phyloP scores from a whole-genome alignment of 306 rosid species.

The Psophocarpus tetragonolobus region DNA sequence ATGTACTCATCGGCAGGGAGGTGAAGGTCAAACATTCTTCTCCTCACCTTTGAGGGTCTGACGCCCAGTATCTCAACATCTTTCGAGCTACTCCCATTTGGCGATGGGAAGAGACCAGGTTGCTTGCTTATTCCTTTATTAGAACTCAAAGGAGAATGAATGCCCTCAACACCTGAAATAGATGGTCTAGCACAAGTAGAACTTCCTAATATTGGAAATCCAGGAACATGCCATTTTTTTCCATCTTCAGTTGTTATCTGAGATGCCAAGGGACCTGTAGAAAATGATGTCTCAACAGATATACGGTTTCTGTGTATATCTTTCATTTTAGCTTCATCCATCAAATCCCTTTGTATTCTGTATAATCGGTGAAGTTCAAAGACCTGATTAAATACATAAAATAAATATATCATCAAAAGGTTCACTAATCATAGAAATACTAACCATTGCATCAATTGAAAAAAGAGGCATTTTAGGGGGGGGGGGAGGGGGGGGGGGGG shows the following conservation, averaged over 20 bases:
- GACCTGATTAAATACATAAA: constrained; percentile 58
- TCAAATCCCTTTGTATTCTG: constrained; percentile 85
- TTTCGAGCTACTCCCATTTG: constrained; percentile 67
- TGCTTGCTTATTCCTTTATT: constrained; percentile 51
- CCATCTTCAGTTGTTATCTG: constrained; percentile 62
- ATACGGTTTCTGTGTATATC: constrained; percentile 56
- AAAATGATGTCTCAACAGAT: constrained; percentile 55
- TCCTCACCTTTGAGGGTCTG: constrained; percentile 77
- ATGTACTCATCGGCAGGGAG: constrained; percentile 92
- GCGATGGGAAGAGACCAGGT: constrained; percentile 52
- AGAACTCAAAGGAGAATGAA: constrained; percentile 58
- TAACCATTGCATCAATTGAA: constrained; percentile 23
- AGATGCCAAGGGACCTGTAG: constrained; percentile 65
- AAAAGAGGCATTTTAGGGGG: not conserved
- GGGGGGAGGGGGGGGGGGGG: no score
- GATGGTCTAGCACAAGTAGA: constrained; percentile 57
- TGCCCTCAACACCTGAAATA: constrained; percentile 57
- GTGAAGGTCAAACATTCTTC: constrained; percentile 84
- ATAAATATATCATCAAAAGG: constrained; percentile 36
- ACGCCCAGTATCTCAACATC: constrained; percentile 70
- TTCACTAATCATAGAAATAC: constrained; percentile 25
- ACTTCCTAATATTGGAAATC: constrained; percentile 54
- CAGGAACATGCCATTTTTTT: constrained; percentile 54
- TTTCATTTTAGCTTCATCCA: constrained; percentile 71
- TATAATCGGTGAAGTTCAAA: constrained; percentile 86